Base-by-base conservation (phyloP, 306 rosid genomes). In the Nissolia schottii region DNA sequence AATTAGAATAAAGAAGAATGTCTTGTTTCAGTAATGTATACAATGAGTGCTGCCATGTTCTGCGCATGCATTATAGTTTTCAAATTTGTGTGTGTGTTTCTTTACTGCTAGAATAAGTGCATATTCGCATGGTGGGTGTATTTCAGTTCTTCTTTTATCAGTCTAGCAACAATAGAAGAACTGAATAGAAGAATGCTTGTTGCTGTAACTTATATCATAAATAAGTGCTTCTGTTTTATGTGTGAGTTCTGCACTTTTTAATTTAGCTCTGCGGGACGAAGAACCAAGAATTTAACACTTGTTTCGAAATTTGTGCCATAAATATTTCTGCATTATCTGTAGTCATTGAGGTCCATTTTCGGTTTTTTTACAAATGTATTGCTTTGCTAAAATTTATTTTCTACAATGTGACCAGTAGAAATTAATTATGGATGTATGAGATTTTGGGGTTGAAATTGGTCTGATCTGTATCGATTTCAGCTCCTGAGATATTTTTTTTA, bases 91-190 rank as follows among this genome's bases (percentile, higher is more conserved):
- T 24, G 67, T 29, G 14, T 65, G 56, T 48, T 41, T 46, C 37
- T 61, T 61, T 20, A 68, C 31, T 71, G 63, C 49, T 6, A 29
- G 50, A 74, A 58, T 68, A 53, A 55, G 79, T 53, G 64, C 29
- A 73, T 82, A 50, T 59, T 54, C 14, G 40, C 35, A 23, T 14
- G 9, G 45, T 43, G 54, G 35, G 73, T 56, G 34, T 11, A 29
- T 28, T 41, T 37, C 28, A 40, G 23, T 51, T 60, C 62, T 73
- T 66, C 75, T 70, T n/a, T 59, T 50, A 20, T 2, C 51, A 25
- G 35, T 51, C 74, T 50, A 40, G 61, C 29, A 22, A 25, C 8
- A 45, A 32, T 35, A 3, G 71, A 54, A 63, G 81, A 76, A 81
- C 54, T 18, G 43, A 64, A 70, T 48, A 37, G 7, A 64, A 65